Base-by-base conservation (phyloP, 495 filamentous ascomycete genomes). In the Cenococcum geophilum region DNA sequence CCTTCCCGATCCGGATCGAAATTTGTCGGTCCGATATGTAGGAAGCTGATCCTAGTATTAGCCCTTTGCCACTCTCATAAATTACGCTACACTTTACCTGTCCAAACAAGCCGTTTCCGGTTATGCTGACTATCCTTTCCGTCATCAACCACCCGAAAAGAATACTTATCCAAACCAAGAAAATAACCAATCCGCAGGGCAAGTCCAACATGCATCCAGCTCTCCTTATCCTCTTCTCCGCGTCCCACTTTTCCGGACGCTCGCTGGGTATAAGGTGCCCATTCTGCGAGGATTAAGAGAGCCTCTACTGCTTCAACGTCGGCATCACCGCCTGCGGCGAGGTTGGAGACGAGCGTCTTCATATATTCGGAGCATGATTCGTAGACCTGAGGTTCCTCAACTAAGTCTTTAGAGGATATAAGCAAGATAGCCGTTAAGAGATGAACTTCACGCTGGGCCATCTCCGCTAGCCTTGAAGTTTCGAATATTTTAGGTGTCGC, bases 181-280 rank as follows among this genome's bases (percentile, higher is more conserved):
- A 84, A 85, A 64, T 86, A 86, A 0, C 80, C 84, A n/a, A 84
- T 80, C 42, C 84, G 77, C 11, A 87, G 64, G 1, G 84, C 84
- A 5, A 82, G 77, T 5, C 84, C 84, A 11, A 85, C 81, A 68
- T 86, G 83, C 83, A 86, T 86, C 84, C 84, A 87, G 3, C 82
- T 81, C 35, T 82, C 82, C 45, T 83, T 77, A 63, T 87, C 84
- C 69, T 87, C 84, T 70, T 86, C 82, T 10, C 83, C 84, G 32
- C 81, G 76, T 0, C 84, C 84, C 14, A 86, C 81, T 18, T 78
- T 74, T 60, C 81, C 79, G 62, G 78, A 47, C 73, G 75, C 74
- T 52, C 69, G 54, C 27, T 72, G 68, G 0, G 72, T 72, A 48
- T 86, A 83, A 0, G 83, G 83, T 40, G 83, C 82, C 82, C 83